Percentiles rank a stretch among this genome's conserved stretches.
These are phyloP conservation scores for Allantophomopsis lycopodina DNA, from an alignment of 2,329 filamentous ascomycete species.

Conservation along the genomic window DNA sequence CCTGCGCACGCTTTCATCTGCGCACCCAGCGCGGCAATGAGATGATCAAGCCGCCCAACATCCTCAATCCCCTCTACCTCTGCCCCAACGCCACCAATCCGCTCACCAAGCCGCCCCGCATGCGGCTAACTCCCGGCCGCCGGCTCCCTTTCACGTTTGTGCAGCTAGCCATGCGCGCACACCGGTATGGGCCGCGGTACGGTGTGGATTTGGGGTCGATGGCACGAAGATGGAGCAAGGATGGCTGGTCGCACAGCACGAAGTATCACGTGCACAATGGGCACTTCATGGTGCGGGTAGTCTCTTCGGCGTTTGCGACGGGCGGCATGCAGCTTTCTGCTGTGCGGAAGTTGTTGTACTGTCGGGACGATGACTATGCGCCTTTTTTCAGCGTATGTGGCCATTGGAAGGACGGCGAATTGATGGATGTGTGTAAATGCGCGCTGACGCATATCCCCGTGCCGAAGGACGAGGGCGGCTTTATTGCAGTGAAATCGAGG, in stretches of 20 bases:
- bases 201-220: conserved; percentile 32
- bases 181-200: conserved; percentile 29
- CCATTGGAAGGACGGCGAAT: conserved; percentile 46
- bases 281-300: conserved; percentile 42
- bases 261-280: conserved; percentile 38
- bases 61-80: conserved; percentile 39
- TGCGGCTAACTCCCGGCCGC: conserved; percentile 37
- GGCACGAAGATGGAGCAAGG: conserved; percentile 32
- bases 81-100: conserved; percentile 38
- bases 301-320: conserved; percentile 36
- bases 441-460: conserved; percentile 41
- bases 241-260: conserved; percentile 38
- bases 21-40: conserved; percentile 38
- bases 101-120: conserved; percentile 30
- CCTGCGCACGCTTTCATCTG: conserved; percentile 38
- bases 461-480: conserved; percentile 21
- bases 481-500: conserved; percentile 27
- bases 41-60: conserved; percentile 33
- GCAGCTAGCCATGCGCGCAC: conserved; percentile 37
- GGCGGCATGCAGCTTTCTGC: conserved; percentile 34
- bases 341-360: conserved; percentile 41
- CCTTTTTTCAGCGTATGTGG: conserved; percentile 49
- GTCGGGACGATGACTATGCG: conserved; percentile 38
- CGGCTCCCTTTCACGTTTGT: conserved; percentile 43
- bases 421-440: conserved; percentile 48